Evolutionary conservation across 2,329 filamentous ascomycete species (phyloP).

Genomic region (Parastagonospora avenae): DNA sequence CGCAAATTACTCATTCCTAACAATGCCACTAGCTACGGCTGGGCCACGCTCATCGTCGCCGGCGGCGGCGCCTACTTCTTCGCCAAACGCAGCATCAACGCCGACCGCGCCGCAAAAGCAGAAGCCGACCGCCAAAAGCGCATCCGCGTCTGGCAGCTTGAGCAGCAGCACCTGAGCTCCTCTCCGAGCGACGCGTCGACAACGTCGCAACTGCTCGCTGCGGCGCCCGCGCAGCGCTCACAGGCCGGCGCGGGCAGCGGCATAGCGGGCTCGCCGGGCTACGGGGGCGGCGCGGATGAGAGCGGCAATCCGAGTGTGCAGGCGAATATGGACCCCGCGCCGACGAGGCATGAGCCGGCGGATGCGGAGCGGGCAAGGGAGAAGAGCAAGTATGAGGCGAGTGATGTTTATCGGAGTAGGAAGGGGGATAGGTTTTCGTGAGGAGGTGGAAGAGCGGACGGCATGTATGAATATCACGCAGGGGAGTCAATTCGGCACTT

Average conservation of each 20-base stretch:
- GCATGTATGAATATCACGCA: constrained; percentile 13
- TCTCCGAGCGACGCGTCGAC: constrained; percentile 9
- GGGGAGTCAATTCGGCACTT: not conserved
- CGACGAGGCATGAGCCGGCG: constrained; percentile 78
- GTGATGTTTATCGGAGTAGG: constrained; percentile 72
- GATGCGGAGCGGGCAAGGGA: constrained; percentile 69
- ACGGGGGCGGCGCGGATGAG: constrained; percentile 11
- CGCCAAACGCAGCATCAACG: constrained; percentile 92
- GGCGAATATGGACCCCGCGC: constrained; percentile 78
- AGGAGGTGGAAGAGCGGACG: constrained; percentile 1
- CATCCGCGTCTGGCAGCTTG: constrained; percentile 37
- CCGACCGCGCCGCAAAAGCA: constrained; percentile 78
- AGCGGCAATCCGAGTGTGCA: constrained; percentile 70
- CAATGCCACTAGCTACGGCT: constrained; percentile 73
- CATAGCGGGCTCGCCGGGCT: constrained; percentile 13
- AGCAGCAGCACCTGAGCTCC: constrained; percentile 18
- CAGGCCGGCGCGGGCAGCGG: constrained; percentile 11
- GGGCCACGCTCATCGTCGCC: constrained; percentile 83
- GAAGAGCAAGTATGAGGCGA: constrained; percentile 90
- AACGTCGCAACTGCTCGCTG: constrained; percentile 9
- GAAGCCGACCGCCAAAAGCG: constrained; percentile 50
- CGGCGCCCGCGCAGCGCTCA: constrained; percentile 12
- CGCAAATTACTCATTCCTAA: constrained; percentile 9
- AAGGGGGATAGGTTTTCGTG: constrained; percentile 82
- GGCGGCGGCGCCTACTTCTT: constrained; percentile 94